Evolutionary conservation across 371 early-diverging fungal species (phyloP), one percentile per base, ranked within the genome.

Genomic region (Lichtheimia corymbifera): DNA sequence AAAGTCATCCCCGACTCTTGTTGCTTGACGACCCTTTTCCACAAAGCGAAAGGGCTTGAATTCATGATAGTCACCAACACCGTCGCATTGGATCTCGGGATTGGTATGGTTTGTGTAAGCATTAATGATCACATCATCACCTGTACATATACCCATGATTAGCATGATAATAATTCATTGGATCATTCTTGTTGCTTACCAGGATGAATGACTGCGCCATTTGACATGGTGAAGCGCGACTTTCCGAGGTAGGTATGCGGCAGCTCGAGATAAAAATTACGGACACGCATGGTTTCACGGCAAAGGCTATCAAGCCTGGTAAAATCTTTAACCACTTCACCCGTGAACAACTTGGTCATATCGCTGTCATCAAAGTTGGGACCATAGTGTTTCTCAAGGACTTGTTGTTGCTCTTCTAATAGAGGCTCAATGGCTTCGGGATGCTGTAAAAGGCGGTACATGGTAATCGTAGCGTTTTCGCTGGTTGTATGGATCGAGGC

Each of bases 21-120:
- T 74, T 0, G 81, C 67, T 3, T 66, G 40, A 57, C 73, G 76
- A n/a, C 70, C 47, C 15, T 67, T 58, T n/a, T 65, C 71, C 7
- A 82, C 70, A 47, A 72, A 83, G 24, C 85, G 70, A 63, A 71
- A 80, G 3, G 81, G 79, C 4, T 66, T 47, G 62, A 85, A 85
- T 22, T 67, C 62, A 0, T 63, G 53, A 15, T n/a, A 14, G 17
- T 62, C 56, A 13, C 9, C 14, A 6, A 3, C 18, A 13, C 18
- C 55, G 5, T 3, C 12, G 17, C 27, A 9, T 25, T 56, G 49
- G 40, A 40, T 55, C 11, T 71, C 74, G 4, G 62, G 44, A 15
- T 45, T 25, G 0, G 28, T 53, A 5, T 74, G 64, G 9, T 71
- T 47, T 18, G 63, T 55, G 61, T 62, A 69, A 24, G 45, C 7